Percentiles rank a stretch among this genome's conserved stretches.
These are phyloP conservation scores for Phytophthora sp. DNA, from an alignment of 352 stramenopile genomes.

Conservation along the genomic window DNA sequence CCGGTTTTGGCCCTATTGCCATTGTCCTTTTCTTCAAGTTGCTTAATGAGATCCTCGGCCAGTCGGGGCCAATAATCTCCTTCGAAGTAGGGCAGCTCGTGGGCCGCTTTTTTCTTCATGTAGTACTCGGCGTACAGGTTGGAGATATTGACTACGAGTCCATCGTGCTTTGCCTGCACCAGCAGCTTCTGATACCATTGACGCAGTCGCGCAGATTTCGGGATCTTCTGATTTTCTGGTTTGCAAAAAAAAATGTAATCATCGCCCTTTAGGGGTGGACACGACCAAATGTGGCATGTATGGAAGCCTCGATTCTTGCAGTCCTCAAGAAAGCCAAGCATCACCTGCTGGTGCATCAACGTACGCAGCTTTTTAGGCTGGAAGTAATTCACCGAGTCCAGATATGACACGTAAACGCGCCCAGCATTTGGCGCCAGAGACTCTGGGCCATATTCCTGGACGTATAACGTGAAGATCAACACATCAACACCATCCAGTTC, in stretches of 20 bases:
- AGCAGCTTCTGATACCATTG: constrained; percentile 90
- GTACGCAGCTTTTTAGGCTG: constrained; percentile 89
- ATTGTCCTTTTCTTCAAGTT: constrained; percentile 93
- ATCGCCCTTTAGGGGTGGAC: constrained; percentile 84
- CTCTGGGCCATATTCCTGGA: constrained; percentile 86
- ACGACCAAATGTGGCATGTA: constrained; percentile 92
- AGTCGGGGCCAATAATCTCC: constrained; percentile 99
- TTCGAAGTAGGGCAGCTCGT: constrained; percentile 98
- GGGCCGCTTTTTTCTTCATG: constrained; percentile 85
- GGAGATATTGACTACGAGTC: constrained; percentile 80
- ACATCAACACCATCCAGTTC: constrained; percentile 89
- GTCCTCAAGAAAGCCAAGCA: constrained; percentile 88
- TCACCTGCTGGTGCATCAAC: constrained; percentile 89
- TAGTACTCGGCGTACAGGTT: constrained; percentile 91
- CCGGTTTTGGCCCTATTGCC: constrained; percentile 39
- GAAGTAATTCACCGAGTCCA: constrained; percentile 92
- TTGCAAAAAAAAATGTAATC: constrained; percentile 94
- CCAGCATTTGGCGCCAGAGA: constrained; percentile 79
- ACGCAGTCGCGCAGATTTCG: constrained; percentile 84
- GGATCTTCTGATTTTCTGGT: constrained; percentile 91
- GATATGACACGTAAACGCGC: constrained; percentile 88
- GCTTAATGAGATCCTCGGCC: constrained; percentile 98
- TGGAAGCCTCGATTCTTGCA: constrained; percentile 89
- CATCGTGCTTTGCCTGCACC: constrained; percentile 81
- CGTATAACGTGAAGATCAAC: constrained; percentile 89